Evolutionary conservation across 139 green algal genomes (phyloP).

Genomic region (Parachlorella kessleri): DNA sequence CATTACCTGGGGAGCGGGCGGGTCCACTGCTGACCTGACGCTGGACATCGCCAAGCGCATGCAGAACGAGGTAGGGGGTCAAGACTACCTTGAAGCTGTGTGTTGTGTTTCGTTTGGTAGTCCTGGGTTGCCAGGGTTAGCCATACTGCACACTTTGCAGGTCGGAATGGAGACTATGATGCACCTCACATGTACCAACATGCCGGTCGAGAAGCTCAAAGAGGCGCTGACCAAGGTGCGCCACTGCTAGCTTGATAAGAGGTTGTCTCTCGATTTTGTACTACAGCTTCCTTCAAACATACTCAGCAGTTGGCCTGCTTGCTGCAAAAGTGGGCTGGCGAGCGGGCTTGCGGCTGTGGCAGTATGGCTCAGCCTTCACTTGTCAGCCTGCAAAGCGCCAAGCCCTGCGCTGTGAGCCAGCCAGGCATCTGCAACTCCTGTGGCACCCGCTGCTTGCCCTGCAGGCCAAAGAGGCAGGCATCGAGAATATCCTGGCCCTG

Average conservation of each 20-base stretch:
- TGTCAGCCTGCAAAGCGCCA: not conserved
- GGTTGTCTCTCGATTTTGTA: no score
- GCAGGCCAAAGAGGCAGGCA: slow-evolving; percentile 81
- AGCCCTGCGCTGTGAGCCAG: not conserved
- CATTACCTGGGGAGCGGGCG: slow-evolving; percentile 98
- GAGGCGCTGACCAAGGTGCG: slow-evolving; percentile 81
- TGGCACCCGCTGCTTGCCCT: not conserved
- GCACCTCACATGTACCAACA: slow-evolving; percentile 99
- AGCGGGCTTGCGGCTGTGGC: no score
- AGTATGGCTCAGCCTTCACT: no score
- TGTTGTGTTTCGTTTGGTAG: not conserved
- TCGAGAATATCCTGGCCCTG: slow-evolving; percentile 96
- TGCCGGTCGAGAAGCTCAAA: slow-evolving; percentile 89
- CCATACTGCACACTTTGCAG: no score
- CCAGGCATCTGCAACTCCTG: not conserved
- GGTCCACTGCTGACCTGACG: slow-evolving; percentile 93
- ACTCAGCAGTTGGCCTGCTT: no score
- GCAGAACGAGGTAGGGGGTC: slow-evolving; percentile 90
- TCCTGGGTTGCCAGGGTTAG: slow-evolving; percentile 3
- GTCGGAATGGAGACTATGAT: slow-evolving; percentile 98
- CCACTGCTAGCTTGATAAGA: no score
- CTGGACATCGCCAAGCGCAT: slow-evolving; percentile 94
- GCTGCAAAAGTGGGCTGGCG: no score
- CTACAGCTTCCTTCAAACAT: no score
- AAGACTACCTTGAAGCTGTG: no score